Base-by-base conservation (phyloP, 805 yeast species). In the Barnettozyma californica region DNA sequence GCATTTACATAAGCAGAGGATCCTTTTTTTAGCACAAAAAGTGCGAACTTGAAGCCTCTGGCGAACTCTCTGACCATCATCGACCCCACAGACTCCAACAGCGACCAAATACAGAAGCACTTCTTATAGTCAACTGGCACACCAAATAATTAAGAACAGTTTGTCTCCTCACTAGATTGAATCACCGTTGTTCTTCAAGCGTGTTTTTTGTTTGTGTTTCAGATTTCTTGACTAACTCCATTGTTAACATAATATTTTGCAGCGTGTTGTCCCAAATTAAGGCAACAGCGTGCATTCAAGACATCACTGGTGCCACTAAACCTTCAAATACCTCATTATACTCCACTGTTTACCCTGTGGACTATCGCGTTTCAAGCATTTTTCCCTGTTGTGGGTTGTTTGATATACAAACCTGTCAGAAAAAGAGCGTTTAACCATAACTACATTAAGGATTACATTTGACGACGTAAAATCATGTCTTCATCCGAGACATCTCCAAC, bases 401-500 rank as follows among this genome's bases (percentile, higher is more conserved):
- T 8, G n/a, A n/a, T 16, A 14, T 29, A 29, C n/a, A 29, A 29
- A 29, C 33, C 33, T 29, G 33, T 29, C 33, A 29, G 14, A 29
- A 16, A 13, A 13, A 29, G 14, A 11, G 14, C 25, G 3, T 4
- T 23, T 16, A 34, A 21, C 45, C 21, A 43, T 5, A 43, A 34
- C 20, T 14, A 38, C 26, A 16, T 13, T 6, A 5, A 11, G 11
- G 33, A 29, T 11, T 29, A 29, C 16, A 5, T 13, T 29, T 29
- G 10, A 21, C 29, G 16, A 9, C 9, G 29, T 5, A 42, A 38
- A 21, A 8, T 8, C 26, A 54, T 58, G 59, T 53, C 63, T 0
- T 56, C 62, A 2, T 35, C 54, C 14, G 65, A 61, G 41, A 51
- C 55, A 1, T 65, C 70, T 35, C 68, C 70, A n/a, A 56, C 67